Evolutionary conservation across 129 eudicot genomes (phyloP).

Genomic region (Ambrosia trifida): DNA sequence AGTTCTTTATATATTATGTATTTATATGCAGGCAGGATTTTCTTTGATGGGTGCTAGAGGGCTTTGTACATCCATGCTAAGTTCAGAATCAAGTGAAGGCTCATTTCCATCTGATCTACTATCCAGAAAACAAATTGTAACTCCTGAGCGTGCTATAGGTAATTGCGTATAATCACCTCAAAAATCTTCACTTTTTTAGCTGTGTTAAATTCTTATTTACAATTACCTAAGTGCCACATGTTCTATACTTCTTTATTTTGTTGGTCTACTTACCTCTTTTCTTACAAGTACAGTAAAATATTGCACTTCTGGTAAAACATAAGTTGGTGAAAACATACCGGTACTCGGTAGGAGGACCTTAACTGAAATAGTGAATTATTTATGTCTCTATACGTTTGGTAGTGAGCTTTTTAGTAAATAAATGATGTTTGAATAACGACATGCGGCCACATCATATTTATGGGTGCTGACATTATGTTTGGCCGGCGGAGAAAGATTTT

Average conservation of each 20-base stretch:
- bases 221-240: not conserved
- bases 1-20: not conserved
- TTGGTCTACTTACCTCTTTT: not conserved
- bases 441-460: not conserved
- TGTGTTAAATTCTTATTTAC: not conserved
- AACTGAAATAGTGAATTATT: not conserved
- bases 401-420: conserved; percentile 1
- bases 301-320: not conserved
- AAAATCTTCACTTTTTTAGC: not conserved
- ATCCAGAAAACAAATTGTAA: conserved; percentile 40
- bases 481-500: not conserved
- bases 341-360: not conserved
- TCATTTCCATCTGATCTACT: conserved; percentile 66
- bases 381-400: not conserved
- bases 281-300: not conserved
- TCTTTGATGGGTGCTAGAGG: conserved; percentile 40
- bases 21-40: conserved; percentile 36
- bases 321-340: not conserved
- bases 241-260: not conserved
- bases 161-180: conserved; percentile 18
- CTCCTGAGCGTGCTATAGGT: conserved; percentile 72
- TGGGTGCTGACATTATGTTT: not conserved
- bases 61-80: conserved; percentile 53
- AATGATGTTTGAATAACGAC: not conserved
- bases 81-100: conserved; percentile 61